These are phyloP conservation scores for Backusella circina DNA, from an alignment of 192 early-diverging fungal species.

Conservation along the genomic window DNA sequence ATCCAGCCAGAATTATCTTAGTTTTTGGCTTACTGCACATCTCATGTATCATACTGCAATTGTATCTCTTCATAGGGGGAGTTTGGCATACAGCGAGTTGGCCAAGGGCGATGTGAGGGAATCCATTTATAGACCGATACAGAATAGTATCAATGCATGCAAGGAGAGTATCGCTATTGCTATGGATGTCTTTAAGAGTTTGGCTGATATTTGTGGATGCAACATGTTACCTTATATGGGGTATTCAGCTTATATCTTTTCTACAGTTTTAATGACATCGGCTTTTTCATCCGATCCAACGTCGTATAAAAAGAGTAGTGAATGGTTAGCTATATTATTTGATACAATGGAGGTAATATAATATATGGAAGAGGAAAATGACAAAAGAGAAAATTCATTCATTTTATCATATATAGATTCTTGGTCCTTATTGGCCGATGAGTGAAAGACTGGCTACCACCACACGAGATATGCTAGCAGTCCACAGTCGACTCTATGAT, in stretches of 20 bases:
- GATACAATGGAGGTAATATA: constrained; percentile 9
- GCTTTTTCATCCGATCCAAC: constrained; percentile 18
- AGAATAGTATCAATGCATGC: constrained; percentile 15
- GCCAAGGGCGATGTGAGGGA: neutral
- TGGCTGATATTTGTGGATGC: constrained; percentile 19
- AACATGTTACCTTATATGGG: constrained; percentile 27
- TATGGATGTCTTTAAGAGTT: constrained; percentile 19
- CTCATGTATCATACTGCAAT: constrained; percentile 18
- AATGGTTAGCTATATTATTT: constrained; percentile 13
- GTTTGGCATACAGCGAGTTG: constrained; percentile 25
- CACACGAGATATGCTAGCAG: constrained; percentile 15
- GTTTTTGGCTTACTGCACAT: constrained; percentile 24
- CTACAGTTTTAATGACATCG: constrained; percentile 28
- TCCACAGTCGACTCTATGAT: constrained; percentile 26
- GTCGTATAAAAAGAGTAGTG: constrained; percentile 13
- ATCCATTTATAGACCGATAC: neutral
- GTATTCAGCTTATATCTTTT: constrained; percentile 29
- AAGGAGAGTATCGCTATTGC: constrained; percentile 14
- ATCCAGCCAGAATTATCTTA: constrained; percentile 19
- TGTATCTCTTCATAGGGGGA: constrained; percentile 23
- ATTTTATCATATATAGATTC: neutral
- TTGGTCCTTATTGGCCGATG: constrained; percentile 25
- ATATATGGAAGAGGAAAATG: neutral
- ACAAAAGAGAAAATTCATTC: neutral
- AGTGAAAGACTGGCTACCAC: constrained; percentile 23